Evolutionary conservation across 2,329 filamentous ascomycete species (phyloP).

Genomic region (Ceratocystis cacaofunesta): DNA sequence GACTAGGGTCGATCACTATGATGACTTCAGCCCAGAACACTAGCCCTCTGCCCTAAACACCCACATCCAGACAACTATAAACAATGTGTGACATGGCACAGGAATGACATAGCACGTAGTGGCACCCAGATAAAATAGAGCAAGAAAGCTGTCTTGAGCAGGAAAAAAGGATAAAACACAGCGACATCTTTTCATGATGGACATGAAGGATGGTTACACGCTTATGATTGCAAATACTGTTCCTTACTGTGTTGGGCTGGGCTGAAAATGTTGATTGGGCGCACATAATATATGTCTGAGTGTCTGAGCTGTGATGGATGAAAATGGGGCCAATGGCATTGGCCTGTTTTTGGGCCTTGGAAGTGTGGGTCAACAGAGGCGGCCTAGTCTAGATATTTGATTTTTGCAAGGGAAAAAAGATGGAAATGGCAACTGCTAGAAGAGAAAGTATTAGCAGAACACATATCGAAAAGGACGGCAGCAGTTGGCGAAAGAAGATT

Average conservation of each 20-base stretch:
- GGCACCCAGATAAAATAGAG: neutral
- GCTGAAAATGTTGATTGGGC: constrained; percentile 1
- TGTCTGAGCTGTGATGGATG: neutral
- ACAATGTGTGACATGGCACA: constrained; percentile 4
- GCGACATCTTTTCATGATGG: neutral
- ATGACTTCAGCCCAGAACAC: neutral
- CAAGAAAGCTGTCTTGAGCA: neutral
- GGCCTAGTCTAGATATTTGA: no score
- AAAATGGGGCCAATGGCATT: neutral
- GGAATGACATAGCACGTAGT: neutral
- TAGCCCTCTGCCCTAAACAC: neutral
- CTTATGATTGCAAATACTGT: neutral
- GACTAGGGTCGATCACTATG: neutral
- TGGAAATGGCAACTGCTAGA: neutral
- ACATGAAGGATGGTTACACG: constrained; percentile 3
- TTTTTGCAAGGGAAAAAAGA: neutral
- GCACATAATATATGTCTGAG: neutral
- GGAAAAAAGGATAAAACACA: neutral
- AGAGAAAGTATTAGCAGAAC: neutral
- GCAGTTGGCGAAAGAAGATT: neutral
- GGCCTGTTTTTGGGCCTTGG: neutral
- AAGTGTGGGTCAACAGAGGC: neutral
- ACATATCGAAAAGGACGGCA: neutral
- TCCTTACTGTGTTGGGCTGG: neutral
- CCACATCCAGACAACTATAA: neutral